Conservation (phyloP, 2,329 filamentous ascomycete species). For the Ophiosphaerella herpotricha region DNA sequence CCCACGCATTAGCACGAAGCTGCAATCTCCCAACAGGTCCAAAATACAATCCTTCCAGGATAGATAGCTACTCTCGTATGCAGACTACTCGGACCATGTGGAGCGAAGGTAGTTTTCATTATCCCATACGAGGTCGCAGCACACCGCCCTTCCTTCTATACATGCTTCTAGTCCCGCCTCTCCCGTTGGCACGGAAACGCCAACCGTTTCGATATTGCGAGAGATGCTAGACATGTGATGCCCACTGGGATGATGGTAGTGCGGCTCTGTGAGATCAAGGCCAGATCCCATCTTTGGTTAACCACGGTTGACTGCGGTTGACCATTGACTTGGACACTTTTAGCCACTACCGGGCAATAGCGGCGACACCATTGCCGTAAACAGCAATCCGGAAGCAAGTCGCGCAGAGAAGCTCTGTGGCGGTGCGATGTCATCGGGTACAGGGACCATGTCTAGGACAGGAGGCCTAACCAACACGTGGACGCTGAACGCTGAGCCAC, state of each 20-base stretch:
- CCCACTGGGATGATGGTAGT: neutral
- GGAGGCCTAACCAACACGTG: neutral
- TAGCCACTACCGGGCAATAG: neutral
- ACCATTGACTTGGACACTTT: neutral
- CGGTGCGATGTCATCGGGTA: neutral
- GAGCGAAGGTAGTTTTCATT: constrained; percentile 4
- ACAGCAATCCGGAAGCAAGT: constrained; percentile 5
- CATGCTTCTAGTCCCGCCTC: neutral
- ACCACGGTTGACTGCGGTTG: neutral
- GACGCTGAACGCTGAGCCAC: neutral
- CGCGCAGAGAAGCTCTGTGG: constrained; percentile 11
- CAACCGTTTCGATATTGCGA: neutral
- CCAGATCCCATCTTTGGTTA: neutral
- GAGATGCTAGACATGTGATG: neutral
- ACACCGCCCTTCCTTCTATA: constrained; percentile 3
- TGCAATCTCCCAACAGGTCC: constrained; percentile 5
- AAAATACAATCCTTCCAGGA: too few species aligned
- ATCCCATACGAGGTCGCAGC: neutral
- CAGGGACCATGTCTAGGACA: too few species aligned
- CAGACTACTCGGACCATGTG: neutral
- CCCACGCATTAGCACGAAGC: neutral
- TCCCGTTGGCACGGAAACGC: neutral
- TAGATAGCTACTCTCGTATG: neutral
- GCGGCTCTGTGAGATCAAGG: too few species aligned
- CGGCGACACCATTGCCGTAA: constrained; percentile 2